Conservation (phyloP, 1,284 basidiomycete species). For the Ceraceosorus guamensis region DNA sequence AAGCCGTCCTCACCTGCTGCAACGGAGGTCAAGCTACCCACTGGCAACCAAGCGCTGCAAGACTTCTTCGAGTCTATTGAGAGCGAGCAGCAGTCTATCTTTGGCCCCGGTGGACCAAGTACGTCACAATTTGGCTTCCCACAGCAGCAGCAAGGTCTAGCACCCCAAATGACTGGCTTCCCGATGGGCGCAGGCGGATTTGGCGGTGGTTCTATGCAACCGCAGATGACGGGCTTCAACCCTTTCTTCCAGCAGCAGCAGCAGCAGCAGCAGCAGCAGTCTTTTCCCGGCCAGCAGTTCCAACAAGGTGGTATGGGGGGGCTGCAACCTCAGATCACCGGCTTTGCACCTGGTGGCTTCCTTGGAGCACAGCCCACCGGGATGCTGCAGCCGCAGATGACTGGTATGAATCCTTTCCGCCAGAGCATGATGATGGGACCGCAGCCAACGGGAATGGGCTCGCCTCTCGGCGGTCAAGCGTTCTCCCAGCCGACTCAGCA, state of each 20-base stretch:
- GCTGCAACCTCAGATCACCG: conserved; percentile 7
- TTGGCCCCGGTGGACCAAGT: conserved; percentile 52
- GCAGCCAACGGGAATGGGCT: conserved; percentile 21
- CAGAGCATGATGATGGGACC: conserved; percentile 38
- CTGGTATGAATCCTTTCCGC: conserved; percentile 67
- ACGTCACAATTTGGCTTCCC: not conserved
- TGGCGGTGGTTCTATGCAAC: not conserved
- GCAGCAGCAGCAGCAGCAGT: conserved; percentile 37
- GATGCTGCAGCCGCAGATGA: conserved; percentile 48
- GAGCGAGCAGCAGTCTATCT: conserved; percentile 67
- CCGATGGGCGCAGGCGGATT: not conserved
- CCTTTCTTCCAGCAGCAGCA: conserved; percentile 28
- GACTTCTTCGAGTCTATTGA: conserved; percentile 94
- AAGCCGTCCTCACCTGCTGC: not conserved
- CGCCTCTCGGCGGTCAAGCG: conserved; percentile 15
- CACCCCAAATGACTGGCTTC: conserved; percentile 56
- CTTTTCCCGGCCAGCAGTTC: not conserved
- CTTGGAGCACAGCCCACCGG: not conserved
- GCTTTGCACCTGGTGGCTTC: conserved; percentile 7
- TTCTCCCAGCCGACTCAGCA: conserved; percentile 9
- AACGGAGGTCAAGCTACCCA: conserved; percentile 22
- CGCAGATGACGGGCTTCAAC: conserved; percentile 10
- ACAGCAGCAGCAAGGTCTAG: not conserved
- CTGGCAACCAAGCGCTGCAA: conserved; percentile 54
- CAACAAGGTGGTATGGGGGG: too few species aligned